These are phyloP conservation scores for Cladosporium phlei DNA, from an alignment of 2,329 filamentous ascomycete genomes.

Conservation along the genomic window DNA sequence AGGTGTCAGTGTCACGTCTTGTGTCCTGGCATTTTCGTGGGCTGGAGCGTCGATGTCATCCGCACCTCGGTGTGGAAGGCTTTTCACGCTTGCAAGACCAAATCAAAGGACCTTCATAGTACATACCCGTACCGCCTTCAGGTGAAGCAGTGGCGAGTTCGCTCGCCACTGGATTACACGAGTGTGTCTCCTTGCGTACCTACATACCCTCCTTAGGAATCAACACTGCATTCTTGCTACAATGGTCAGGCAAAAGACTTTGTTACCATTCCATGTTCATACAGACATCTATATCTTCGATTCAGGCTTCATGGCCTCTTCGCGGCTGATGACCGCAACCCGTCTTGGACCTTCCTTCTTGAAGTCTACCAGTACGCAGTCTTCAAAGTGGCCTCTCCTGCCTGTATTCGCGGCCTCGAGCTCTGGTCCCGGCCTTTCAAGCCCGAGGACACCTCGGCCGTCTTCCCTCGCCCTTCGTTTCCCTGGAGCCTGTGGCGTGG, in stretches of 20 bases:
- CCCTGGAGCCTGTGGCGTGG: conserved; percentile 33
- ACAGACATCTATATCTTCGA: conserved; percentile 11
- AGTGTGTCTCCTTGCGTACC: conserved; percentile 31
- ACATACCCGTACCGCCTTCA: conserved; percentile 23
- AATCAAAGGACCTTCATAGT: conserved; percentile 31
- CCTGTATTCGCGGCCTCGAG: conserved; percentile 39
- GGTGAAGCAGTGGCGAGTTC: conserved; percentile 20
- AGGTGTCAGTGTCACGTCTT: conserved; percentile 27
- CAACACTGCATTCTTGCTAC: background rate
- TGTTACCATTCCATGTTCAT: too few relatives aligned
- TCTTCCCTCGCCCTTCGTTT: conserved; percentile 41
- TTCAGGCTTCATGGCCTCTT: conserved; percentile 33
- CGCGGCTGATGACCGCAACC: conserved; percentile 46
- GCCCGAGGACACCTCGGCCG: conserved; percentile 47
- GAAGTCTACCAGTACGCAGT: conserved; percentile 55
- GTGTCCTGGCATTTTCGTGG: conserved; percentile 26
- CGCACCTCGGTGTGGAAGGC: conserved; percentile 13
- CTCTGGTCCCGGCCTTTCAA: conserved; percentile 54
- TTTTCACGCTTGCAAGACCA: conserved; percentile 22
- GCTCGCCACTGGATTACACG: too few relatives aligned
- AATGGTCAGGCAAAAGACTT: too few relatives aligned
- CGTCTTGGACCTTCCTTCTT: conserved; percentile 53
- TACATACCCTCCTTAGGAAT: conserved; percentile 16
- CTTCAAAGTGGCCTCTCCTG: conserved; percentile 49
- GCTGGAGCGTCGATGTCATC: conserved; percentile 21